phyloP scores from a whole-genome alignment of 176 grass and related monocot genomes.

The Eleusine coracana region DNA sequence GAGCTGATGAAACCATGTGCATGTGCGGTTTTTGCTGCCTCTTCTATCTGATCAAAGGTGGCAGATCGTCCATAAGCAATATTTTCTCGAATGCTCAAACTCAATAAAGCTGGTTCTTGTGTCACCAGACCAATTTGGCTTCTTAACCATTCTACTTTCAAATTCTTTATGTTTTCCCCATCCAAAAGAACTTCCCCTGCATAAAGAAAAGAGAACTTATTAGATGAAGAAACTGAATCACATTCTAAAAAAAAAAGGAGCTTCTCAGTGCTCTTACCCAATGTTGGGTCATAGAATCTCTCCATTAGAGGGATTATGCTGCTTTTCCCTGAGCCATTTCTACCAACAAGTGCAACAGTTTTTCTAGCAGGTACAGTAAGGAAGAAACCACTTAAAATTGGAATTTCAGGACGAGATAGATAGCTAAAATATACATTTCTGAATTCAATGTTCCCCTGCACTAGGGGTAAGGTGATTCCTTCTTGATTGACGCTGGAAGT shows the following conservation, averaged over 20 bases:
- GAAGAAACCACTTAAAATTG: conserved; percentile 98
- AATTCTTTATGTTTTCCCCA: conserved; percentile 97
- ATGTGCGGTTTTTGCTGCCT: conserved; percentile 98
- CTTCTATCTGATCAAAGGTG: conserved; percentile 94
- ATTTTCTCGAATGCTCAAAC: conserved; percentile 96
- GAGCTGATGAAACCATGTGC: conserved; percentile 96
- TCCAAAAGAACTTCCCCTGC: conserved; percentile 98
- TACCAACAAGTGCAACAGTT: conserved; percentile 99
- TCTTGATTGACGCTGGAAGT: conserved; percentile 85
- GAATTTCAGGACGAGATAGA: conserved; percentile 95
- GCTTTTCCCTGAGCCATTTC: conserved; percentile 98
- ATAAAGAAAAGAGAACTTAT: conserved; percentile 37
- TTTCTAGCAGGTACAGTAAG: conserved; percentile 96
- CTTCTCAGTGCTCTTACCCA: conserved; percentile 63
- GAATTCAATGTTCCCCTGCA: conserved; percentile 98
- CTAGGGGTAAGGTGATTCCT: conserved; percentile 68
- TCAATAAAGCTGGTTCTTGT: conserved; percentile 93
- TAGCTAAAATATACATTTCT: conserved; percentile 99
- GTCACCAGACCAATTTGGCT: conserved; percentile 99
- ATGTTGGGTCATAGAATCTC: conserved; percentile 98
- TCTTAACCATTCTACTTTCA: conserved; percentile 97
- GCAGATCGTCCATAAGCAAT: conserved; percentile 95
- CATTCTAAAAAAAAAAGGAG: conserved; percentile 13
- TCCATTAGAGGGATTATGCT: conserved; percentile 99
- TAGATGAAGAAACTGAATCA: conserved; percentile 21